phyloP scores from a whole-genome alignment of 176 grass and related monocot genomes.

The Rhynchospora pubera region DNA sequence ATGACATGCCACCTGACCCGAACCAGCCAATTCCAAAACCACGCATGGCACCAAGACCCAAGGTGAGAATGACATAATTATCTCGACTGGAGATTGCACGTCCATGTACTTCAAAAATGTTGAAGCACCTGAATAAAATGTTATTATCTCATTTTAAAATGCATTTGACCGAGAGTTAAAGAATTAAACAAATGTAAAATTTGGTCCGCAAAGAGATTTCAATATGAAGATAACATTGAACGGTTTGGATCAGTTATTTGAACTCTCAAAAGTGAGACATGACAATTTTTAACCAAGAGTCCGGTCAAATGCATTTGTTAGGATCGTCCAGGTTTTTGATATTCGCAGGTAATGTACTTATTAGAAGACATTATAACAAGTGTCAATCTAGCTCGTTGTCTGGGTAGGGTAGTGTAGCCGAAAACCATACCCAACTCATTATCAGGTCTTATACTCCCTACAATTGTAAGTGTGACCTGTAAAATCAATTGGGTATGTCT shows the following conservation, averaged over 20 bases:
- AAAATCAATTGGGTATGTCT: neutral
- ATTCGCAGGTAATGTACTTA: neutral
- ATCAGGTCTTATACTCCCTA: neutral
- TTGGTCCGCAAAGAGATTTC: neutral
- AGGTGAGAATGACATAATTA: conserved; percentile 12
- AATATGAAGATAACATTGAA: too few species aligned
- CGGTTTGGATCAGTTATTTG: too few species aligned
- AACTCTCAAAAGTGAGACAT: too few species aligned
- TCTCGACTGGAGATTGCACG: neutral
- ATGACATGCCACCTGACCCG: conserved; percentile 20
- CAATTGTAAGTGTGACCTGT: neutral
- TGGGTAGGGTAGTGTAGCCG: neutral
- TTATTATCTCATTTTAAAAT: neutral
- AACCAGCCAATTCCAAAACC: conserved; percentile 23
- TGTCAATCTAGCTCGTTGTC: neutral
- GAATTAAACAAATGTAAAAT: too few species aligned
- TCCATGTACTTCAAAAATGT: neutral
- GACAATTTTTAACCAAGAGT: too few species aligned
- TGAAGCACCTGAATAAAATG: neutral
- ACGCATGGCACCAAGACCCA: conserved; percentile 23
- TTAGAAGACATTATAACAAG: neutral
- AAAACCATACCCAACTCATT: neutral
- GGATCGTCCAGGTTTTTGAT: neutral
- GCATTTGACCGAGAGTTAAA: too few species aligned
- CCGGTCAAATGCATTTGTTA: too few species aligned